These are phyloP conservation scores for Apiospora rasikravindrae DNA, from an alignment of 2,329 filamentous ascomycete species.

Conservation along the genomic window DNA sequence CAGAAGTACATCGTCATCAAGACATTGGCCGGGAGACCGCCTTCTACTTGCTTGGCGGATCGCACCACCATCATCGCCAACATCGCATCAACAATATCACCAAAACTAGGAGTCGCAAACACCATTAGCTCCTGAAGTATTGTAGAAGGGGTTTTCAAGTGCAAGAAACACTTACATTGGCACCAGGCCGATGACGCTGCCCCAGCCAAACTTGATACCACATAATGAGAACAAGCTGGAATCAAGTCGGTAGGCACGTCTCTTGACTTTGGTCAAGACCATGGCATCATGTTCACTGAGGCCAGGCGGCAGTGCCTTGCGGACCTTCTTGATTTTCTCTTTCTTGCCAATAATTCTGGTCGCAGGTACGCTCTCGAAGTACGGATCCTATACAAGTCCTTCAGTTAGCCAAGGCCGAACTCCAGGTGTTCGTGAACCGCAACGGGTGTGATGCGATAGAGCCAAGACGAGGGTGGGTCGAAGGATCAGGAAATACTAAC, in stretches of 20 bases:
- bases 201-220: conserved; percentile 88
- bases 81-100: conserved; percentile 75
- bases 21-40: conserved; percentile 69
- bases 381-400: conserved; percentile 72
- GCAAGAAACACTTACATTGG: conserved; percentile 67
- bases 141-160: not conserved
- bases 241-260: conserved; percentile 84
- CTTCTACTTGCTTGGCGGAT: conserved; percentile 75
- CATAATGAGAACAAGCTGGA: conserved; percentile 81
- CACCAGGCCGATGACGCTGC: conserved; percentile 81
- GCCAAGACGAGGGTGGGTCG: conserved; percentile 27
- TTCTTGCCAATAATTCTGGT: conserved; percentile 70
- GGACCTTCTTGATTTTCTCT: conserved; percentile 78
- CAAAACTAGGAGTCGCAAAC: conserved; percentile 56
- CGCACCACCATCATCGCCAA: conserved; percentile 78
- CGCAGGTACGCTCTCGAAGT: conserved; percentile 82
- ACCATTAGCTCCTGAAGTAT: conserved; percentile 28
- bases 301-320: conserved; percentile 83
- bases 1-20: conserved; percentile 80
- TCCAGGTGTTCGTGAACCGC: conserved; percentile 28
- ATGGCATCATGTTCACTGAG: conserved; percentile 82
- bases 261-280: conserved; percentile 84
- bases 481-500: conserved; percentile 22
- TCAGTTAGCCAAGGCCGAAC: conserved; percentile 18
- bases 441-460: conserved; percentile 42